Evolutionary conservation across 805 yeast genomes (phyloP), one percentile per base, ranked within the genome.

Genomic region (Lipomyces oligophaga): DNA sequence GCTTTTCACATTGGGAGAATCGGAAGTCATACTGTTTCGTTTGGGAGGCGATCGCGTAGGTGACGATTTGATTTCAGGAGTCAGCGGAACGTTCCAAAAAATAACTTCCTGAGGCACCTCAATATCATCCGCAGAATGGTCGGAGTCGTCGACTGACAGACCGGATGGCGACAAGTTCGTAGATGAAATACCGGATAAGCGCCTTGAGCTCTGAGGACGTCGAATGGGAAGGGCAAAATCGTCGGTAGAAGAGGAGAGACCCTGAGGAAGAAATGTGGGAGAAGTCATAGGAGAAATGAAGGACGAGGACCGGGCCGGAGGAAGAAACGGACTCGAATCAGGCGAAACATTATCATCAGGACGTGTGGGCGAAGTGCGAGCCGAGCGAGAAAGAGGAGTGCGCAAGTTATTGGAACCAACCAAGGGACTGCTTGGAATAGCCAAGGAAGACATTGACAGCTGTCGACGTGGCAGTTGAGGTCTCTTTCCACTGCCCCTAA

Each of bases 71-170:
- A 27, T 43, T n/a, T 27, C 74, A 38, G 78, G 80, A 0, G 83
- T 72, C 42, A 78, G 64, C 2, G 88, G 88, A 16, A 82, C 83
- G 56, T 82, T 81, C 64, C 69, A 81, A 48, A 81, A 75, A 19
- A 74, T 69, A 19, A 73, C 64, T 44, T 74, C 74, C 34, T 72
- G 77, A 1, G 79, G 79, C 34, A 78, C 64, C 47, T 77, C 75
- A 48, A 76, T 78, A 54, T 78, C 82, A 15, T 76, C 78, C 37
- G 68, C 73, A 15, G 65, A 63, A 32, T 64, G 64, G 26, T 62
- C 64, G n/a, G 47, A 45, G 5, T 66, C 71, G 24, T 20, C 11
- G 16, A 25, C 44, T 6, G 13, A 6, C 2, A 33, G 21, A 1
- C 33, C 6, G 13, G 44, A 28, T 8, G 30, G 30, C 7, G 43